A percentile compares a stretch with the other conserved stretches of the same genome.
phyloP scores from a whole-genome alignment of 202 grass and related monocot genomes.

The Elaeis oleifera region DNA sequence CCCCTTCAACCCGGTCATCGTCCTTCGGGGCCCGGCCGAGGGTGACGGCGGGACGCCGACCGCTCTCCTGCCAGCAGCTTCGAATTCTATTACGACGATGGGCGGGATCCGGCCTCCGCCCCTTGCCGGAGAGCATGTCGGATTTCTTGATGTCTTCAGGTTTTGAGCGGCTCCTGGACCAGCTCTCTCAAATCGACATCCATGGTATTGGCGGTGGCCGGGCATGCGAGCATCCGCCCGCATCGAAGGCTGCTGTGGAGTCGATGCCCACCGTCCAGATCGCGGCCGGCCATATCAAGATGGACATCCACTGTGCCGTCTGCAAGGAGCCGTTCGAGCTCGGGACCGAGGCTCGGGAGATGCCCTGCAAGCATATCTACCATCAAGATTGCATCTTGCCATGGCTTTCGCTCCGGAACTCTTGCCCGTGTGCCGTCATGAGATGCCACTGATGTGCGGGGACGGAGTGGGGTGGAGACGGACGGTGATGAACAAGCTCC shows the following conservation, averaged over 20 bases:
- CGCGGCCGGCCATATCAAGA: not conserved
- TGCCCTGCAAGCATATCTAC: too few species aligned
- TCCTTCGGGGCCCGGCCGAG: conserved; percentile 1
- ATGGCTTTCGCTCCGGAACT: conserved; percentile 14
- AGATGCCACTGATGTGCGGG: not conserved
- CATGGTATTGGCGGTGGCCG: not conserved
- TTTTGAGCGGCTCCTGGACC: conserved; percentile 5
- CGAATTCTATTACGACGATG: conserved; percentile 8
- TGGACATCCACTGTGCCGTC: not conserved
- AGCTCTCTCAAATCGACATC: conserved; percentile 1
- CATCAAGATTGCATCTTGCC: conserved; percentile 6
- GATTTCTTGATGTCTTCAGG: conserved; percentile 2
- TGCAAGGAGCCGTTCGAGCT: conserved; percentile 4
- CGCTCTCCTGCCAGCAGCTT: not conserved
- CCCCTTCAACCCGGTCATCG: conserved; percentile 12
- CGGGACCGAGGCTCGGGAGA: not conserved
- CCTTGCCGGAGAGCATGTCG: too few species aligned
- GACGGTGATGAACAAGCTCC: not conserved
- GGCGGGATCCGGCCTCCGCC: not conserved
- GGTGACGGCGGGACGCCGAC: not conserved
- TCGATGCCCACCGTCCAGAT: conserved; percentile 3
- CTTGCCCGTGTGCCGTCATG: conserved; percentile 9
- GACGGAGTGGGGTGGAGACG: not conserved
- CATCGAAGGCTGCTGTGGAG: conserved; percentile 4
- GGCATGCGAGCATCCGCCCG: not conserved